Evolutionary conservation across 331 rosid species (phyloP).

Genomic region (Malus hybrid): DNA sequence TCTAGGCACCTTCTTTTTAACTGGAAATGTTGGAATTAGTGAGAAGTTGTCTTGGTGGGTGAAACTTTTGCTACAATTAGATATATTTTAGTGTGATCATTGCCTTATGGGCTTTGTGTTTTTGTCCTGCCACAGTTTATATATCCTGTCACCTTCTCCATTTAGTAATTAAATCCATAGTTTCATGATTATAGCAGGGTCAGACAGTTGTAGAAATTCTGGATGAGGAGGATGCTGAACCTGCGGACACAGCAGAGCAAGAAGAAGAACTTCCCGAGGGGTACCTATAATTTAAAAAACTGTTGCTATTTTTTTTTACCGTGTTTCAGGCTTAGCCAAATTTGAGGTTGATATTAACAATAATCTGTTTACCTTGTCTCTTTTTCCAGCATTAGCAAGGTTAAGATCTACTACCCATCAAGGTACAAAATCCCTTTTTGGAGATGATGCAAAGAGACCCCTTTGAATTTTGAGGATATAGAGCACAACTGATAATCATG

Average conservation of each 20-base stretch:
- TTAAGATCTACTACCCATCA: slow-evolving; percentile 83
- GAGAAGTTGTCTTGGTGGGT: background rate
- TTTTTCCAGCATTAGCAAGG: slow-evolving; percentile 63
- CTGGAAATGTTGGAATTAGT: background rate
- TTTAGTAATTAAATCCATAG: background rate
- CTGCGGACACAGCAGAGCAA: slow-evolving; percentile 34
- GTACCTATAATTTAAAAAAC: slow-evolving; percentile 26
- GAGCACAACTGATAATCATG: background rate
- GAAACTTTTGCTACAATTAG: background rate
- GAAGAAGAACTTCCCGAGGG: slow-evolving; percentile 35
- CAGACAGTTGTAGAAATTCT: slow-evolving; percentile 52
- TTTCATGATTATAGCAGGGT: slow-evolving; percentile 33
- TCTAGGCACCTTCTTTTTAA: background rate
- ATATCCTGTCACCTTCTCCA: background rate
- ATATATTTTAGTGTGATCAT: background rate
- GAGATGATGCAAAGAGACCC: background rate
- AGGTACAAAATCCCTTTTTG: slow-evolving; percentile 42
- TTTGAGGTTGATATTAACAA: slow-evolving; percentile 7
- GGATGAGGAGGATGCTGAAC: slow-evolving; percentile 52
- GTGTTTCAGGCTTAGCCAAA: slow-evolving; percentile 2
- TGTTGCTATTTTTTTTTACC: background rate
- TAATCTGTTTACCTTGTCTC: slow-evolving; percentile 12
- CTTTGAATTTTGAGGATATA: background rate
- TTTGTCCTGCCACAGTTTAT: background rate
- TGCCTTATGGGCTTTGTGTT: background rate